Evolutionary conservation across 768 basidiomycete genomes (phyloP).

Genomic region (Albatrellus ellisii): DNA sequence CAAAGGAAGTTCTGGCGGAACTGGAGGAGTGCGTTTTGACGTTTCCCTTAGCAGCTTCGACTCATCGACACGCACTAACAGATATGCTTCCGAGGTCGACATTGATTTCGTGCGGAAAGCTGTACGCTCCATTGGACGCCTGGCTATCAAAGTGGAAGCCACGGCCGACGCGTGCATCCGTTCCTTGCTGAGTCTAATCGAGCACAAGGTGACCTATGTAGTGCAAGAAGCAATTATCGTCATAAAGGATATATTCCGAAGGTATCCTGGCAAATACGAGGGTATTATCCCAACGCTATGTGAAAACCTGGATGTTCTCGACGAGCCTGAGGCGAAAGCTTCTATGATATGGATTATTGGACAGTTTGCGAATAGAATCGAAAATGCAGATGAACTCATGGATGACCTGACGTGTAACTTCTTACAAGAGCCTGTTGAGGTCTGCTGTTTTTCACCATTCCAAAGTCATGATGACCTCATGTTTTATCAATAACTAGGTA

Average conservation of each 20-base stretch:
- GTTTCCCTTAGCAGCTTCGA: background rate
- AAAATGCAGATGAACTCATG: conserved; percentile 68
- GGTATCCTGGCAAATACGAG: conserved; percentile 95
- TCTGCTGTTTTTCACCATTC: conserved; percentile 21
- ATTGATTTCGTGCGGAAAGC: conserved; percentile 97
- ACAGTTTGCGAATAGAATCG: conserved; percentile 86
- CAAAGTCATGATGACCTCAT: conserved; percentile 2
- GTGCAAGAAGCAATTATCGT: conserved; percentile 47
- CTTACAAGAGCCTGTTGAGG: conserved; percentile 83
- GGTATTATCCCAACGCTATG: conserved; percentile 90
- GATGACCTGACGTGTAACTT: conserved; percentile 5
- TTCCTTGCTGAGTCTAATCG: conserved; percentile 73
- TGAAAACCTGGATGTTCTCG: conserved; percentile 80
- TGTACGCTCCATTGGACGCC: conserved; percentile 89
- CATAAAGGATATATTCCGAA: conserved; percentile 94
- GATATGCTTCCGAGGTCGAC: conserved; percentile 97
- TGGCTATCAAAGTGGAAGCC: conserved; percentile 93
- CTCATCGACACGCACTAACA: conserved; percentile 19
- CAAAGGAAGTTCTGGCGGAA: conserved; percentile 84
- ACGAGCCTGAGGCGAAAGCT: conserved; percentile 94
- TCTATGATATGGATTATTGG: conserved; percentile 98
- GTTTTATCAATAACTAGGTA: conserved; percentile 38
- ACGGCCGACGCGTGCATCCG: conserved; percentile 88
- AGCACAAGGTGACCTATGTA: conserved; percentile 79
- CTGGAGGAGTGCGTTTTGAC: conserved; percentile 66